Conservation (phyloP, 2,329 filamentous ascomycete species). For the Kalmusia sp. region DNA sequence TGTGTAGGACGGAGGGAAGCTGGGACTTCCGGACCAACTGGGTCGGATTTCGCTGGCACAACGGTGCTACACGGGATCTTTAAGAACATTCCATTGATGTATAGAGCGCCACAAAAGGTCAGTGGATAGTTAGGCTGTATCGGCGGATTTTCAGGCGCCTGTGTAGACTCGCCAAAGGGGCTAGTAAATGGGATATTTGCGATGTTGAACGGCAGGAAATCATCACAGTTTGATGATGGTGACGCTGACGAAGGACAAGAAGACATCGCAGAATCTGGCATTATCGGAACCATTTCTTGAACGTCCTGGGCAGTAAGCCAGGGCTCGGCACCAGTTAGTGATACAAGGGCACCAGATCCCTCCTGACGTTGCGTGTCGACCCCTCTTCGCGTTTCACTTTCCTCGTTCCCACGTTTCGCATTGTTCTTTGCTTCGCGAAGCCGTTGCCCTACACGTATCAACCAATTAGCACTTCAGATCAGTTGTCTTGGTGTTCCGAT, state of each 20-base stretch:
- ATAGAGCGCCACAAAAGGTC: conserved; percentile 38
- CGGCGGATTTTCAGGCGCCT: neutral
- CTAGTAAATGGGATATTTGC: neutral
- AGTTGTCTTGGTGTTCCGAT: neutral
- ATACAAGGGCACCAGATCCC: neutral
- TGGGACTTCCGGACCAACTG: conserved; percentile 24
- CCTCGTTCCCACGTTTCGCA: conserved; percentile 14
- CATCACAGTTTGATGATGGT: neutral
- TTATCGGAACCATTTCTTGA: conserved; percentile 4
- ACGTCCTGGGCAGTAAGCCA: neutral
- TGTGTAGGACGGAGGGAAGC: conserved; percentile 41
- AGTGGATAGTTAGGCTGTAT: conserved; percentile 20
- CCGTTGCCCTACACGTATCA: conserved; percentile 12
- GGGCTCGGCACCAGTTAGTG: neutral
- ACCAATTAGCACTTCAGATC: conserved; percentile 8
- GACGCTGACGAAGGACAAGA: neutral
- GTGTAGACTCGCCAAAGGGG: neutral
- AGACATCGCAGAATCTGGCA: neutral
- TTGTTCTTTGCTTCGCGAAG: conserved; percentile 21
- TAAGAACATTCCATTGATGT: conserved; percentile 38
- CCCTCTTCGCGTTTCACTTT: conserved; percentile 12
- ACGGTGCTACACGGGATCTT: conserved; percentile 35
- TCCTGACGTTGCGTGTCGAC: conserved; percentile 4
- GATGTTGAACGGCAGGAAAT: conserved; percentile 2
- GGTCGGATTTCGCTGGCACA: conserved; percentile 29